These are phyloP conservation scores for Chenopodium suecicum DNA, from an alignment of 148 eudicot species.

Conservation along the genomic window DNA sequence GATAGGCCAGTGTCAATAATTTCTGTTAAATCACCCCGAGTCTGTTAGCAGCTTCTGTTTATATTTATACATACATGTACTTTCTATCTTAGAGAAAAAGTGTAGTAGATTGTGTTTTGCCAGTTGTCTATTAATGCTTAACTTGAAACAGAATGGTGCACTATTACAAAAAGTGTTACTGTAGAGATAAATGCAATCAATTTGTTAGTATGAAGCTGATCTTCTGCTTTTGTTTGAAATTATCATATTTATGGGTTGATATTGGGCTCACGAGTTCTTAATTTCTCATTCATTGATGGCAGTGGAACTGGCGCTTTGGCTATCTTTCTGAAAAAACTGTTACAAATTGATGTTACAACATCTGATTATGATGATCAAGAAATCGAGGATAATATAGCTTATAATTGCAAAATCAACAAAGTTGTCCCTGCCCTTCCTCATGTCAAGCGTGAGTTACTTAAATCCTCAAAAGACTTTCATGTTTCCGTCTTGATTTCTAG, in stretches of 20 bases:
- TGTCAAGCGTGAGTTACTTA: conserved; percentile 62
- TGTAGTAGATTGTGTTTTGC: not conserved
- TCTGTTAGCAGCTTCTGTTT: too few relatives aligned
- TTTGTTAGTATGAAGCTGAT: not conserved
- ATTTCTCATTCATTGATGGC: conserved; percentile 21
- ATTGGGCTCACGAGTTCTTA: not conserved
- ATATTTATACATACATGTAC: too few relatives aligned
- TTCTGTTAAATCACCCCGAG: too few relatives aligned
- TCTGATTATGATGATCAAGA: conserved; percentile 93
- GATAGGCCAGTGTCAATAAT: not conserved
- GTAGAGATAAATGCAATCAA: not conserved
- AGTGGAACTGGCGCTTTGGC: conserved; percentile 98
- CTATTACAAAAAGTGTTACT: not conserved
- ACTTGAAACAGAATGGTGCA: not conserved
- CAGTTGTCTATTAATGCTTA: not conserved
- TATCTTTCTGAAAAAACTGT: conserved; percentile 65
- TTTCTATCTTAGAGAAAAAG: not conserved
- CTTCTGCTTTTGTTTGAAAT: not conserved
- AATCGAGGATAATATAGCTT: conserved; percentile 82
- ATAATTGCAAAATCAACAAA: conserved; percentile 77
- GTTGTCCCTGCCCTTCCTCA: conserved; percentile 72
- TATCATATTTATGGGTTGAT: not conserved
- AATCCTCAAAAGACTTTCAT: not conserved
- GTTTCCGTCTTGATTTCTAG: conserved; percentile 4
- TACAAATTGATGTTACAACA: conserved; percentile 80